Conservation (phyloP, 441 rosid species). For the Manihot esculenta region DNA sequence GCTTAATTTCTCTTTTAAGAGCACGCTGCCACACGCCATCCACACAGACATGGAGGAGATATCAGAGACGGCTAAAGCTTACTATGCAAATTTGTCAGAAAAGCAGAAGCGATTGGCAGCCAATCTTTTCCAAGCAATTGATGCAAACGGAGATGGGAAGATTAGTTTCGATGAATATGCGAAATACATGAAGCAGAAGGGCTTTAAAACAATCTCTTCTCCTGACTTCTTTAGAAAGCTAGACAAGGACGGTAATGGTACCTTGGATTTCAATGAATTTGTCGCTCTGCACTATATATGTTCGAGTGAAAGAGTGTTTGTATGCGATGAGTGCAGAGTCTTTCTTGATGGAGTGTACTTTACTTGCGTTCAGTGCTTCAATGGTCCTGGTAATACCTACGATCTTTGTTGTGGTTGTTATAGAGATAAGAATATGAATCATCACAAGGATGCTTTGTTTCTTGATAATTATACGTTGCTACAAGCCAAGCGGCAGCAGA, state of each 20-base stretch:
- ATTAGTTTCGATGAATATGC: not conserved
- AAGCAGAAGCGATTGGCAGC: not conserved
- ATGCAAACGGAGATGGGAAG: not conserved
- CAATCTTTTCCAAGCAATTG: not conserved
- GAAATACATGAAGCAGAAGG: not conserved
- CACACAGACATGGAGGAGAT: not conserved
- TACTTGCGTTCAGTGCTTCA: slow-evolving; percentile 12
- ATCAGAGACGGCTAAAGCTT: not conserved
- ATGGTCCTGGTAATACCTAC: not conserved
- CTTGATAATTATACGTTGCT: slow-evolving; percentile 5
- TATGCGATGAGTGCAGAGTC: not conserved
- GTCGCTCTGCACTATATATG: not conserved
- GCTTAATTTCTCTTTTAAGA: no score
- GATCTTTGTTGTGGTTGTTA: slow-evolving; percentile 11
- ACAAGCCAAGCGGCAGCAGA: not conserved
- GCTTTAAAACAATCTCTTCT: not conserved
- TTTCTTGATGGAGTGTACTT: slow-evolving; percentile 1
- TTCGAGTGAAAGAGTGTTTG: not conserved
- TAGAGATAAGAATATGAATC: not conserved
- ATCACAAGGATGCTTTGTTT: slow-evolving; percentile 4
- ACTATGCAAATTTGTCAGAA: not conserved
- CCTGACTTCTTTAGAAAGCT: not conserved
- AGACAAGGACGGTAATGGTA: not conserved
- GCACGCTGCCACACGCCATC: no score
- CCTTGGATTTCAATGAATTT: slow-evolving; percentile 8